Conservation (phyloP, 768 basidiomycete genomes). For the Mycena capillaripes region DNA sequence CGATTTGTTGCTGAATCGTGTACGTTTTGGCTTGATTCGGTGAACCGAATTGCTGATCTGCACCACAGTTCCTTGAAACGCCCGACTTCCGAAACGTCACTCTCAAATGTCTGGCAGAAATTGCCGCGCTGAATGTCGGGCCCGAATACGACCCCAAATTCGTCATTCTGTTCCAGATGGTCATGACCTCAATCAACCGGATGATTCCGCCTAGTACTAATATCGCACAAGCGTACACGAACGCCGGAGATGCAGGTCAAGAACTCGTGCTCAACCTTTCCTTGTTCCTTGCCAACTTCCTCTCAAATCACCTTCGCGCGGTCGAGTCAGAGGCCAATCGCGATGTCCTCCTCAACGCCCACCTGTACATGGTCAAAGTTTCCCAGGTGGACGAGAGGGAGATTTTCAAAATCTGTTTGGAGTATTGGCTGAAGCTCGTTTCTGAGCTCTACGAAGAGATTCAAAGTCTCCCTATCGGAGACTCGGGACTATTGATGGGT, state of each 20-base stretch:
- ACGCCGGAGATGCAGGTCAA: slow-evolving; percentile 92
- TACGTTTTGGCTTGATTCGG: slow-evolving; percentile 57
- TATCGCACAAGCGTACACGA: slow-evolving; percentile 91
- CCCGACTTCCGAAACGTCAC: slow-evolving; percentile 98
- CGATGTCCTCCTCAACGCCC: slow-evolving; percentile 95
- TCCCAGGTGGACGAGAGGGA: slow-evolving; percentile 98
- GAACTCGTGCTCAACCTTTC: slow-evolving; percentile 98
- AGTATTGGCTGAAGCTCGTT: slow-evolving; percentile 97
- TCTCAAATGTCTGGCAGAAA: slow-evolving; percentile 96
- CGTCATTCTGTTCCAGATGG: slow-evolving; percentile 96
- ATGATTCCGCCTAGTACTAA: slow-evolving; percentile 98
- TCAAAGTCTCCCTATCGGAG: slow-evolving; percentile 90
- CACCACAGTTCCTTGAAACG: slow-evolving; percentile 91
- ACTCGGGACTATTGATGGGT: slow-evolving; percentile 89
- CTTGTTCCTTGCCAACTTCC: slow-evolving; percentile 97
- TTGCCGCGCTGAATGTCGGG: slow-evolving; percentile 93
- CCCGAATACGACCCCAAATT: slow-evolving; percentile 99
- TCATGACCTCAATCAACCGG: slow-evolving; percentile 96
- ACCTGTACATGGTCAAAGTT: slow-evolving; percentile 98
- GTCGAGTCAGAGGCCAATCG: slow-evolving; percentile 93
- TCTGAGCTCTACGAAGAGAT: slow-evolving; percentile 98
- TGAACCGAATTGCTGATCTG: slow-evolving; percentile 31
- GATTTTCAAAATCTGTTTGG: slow-evolving; percentile 98
- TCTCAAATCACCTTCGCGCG: slow-evolving; percentile 92
- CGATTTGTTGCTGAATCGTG: slow-evolving; percentile 91